Percentiles rank a stretch among this genome's conserved stretches.
Conservation (phyloP, 2,329 filamentous ascomycete genomes). For the Plenodomus biglobosus region DNA sequence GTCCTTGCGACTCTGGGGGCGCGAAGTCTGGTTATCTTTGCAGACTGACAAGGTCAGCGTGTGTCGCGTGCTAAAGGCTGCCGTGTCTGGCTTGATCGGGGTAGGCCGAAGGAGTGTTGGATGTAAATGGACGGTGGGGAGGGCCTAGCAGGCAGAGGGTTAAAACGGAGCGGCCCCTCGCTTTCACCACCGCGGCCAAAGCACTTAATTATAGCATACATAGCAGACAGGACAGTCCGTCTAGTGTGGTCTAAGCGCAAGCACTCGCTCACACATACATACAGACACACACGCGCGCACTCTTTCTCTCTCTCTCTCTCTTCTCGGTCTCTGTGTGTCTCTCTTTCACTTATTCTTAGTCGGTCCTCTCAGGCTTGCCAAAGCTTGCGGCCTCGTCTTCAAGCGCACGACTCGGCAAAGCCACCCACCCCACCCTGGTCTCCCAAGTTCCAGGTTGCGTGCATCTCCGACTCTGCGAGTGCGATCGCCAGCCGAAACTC, state of each 20-base stretch:
- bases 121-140: slow-evolving; percentile 18
- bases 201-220: slow-evolving; percentile 15
- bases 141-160: slow-evolving; percentile 29
- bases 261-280: too few species aligned
- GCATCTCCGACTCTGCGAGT: slow-evolving; percentile 1
- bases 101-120: slow-evolving; percentile 12
- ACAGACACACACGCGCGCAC: too few species aligned
- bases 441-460: background rate
- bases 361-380: slow-evolving; percentile 4
- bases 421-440: slow-evolving; percentile 1
- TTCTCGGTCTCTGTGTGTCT: slow-evolving; percentile 3
- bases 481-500: background rate
- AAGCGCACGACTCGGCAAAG: background rate
- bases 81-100: slow-evolving; percentile 17
- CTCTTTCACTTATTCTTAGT: background rate
- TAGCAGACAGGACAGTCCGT: too few species aligned
- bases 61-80: slow-evolving; percentile 36
- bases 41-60: slow-evolving; percentile 13
- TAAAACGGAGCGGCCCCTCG: slow-evolving; percentile 31
- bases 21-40: slow-evolving; percentile 9
- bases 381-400: too few species aligned
- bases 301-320: too few species aligned
- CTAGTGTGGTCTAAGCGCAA: slow-evolving; percentile 16
- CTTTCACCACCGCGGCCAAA: slow-evolving; percentile 14
- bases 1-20: background rate